These are phyloP conservation scores for Eucalyptus pauciflora DNA, from an alignment of 345 rosid genomes.

Conservation along the genomic window DNA sequence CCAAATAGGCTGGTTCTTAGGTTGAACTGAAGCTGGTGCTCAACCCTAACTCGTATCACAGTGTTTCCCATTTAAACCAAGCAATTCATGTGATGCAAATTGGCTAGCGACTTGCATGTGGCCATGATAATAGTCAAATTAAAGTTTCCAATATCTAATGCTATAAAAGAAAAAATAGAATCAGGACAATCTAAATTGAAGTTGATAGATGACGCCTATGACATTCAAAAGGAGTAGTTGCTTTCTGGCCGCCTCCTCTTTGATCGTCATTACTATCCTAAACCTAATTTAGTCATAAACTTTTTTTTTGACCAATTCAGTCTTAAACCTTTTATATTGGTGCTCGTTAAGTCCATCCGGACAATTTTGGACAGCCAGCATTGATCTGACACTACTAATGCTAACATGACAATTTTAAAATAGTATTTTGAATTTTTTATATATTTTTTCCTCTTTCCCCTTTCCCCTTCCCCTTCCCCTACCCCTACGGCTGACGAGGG, in stretches of 20 bases:
- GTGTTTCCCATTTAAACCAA: neutral
- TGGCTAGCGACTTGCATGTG: neutral
- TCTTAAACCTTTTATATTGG: no score
- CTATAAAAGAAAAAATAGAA: neutral
- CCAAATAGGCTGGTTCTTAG: neutral
- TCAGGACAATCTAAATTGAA: neutral
- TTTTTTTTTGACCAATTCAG: no score
- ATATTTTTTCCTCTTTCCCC: rapidly evolving
- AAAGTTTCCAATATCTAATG: neutral
- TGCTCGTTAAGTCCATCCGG: rapidly evolving
- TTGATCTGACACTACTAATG: rapidly evolving
- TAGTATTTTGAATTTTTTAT: no score
- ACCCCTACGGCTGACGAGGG: no score
- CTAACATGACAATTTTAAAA: no score
- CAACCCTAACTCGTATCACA: neutral
- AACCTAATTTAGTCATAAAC: no score
- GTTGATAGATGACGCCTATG: neutral
- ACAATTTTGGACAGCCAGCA: rapidly evolving
- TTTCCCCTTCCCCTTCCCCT: no score
- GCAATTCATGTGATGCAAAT: neutral
- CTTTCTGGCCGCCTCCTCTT: neutral
- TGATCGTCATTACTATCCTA: neutral
- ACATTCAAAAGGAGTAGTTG: neutral
- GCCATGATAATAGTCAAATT: neutral
- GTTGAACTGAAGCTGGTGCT: neutral